Percentiles rank a stretch among this genome's conserved stretches.
Evolutionary conservation across 768 basidiomycete genomes (phyloP).

Genomic region (Rhizopogon roseolus): DNA sequence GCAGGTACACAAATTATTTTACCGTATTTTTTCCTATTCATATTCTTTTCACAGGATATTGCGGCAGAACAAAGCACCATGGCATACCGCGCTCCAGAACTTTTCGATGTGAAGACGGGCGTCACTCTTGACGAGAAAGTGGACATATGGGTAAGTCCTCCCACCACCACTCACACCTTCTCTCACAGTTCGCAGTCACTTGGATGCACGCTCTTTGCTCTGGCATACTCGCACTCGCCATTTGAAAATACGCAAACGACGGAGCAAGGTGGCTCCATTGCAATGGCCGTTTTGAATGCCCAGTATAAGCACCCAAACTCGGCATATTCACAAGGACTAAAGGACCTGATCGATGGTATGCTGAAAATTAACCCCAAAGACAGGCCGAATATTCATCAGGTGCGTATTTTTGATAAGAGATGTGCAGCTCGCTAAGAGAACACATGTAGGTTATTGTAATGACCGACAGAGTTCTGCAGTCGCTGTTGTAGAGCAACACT

Average conservation of each 20-base stretch:
- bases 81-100: slow-evolving; percentile 96
- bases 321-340: slow-evolving; percentile 82
- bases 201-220: slow-evolving; percentile 90
- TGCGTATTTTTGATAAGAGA: slow-evolving; percentile 25
- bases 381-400: slow-evolving; percentile 83
- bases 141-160: slow-evolving; percentile 81
- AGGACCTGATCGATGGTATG: slow-evolving; percentile 79
- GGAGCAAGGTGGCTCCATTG: slow-evolving; percentile 93
- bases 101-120: slow-evolving; percentile 96
- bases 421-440: slow-evolving; percentile 1
- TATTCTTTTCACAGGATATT: slow-evolving; percentile 58
- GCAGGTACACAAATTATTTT: slow-evolving; percentile 51
- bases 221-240: slow-evolving; percentile 93
- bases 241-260: slow-evolving; percentile 92
- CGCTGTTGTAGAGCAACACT: slow-evolving; percentile 36
- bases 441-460: slow-evolving; percentile 53
- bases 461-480: slow-evolving; percentile 61
- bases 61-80: slow-evolving; percentile 98
- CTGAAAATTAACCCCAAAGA: slow-evolving; percentile 78
- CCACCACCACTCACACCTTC: not conserved
- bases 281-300: slow-evolving; percentile 94
- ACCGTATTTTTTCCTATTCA: slow-evolving; percentile 1
- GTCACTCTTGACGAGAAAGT: slow-evolving; percentile 87
- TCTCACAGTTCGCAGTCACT: slow-evolving; percentile 59
- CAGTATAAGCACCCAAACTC: slow-evolving; percentile 87